Percentiles rank a stretch among this genome's conserved stretches.
phyloP scores from a whole-genome alignment of 139 green algal genomes.

The Chara braunii region DNA sequence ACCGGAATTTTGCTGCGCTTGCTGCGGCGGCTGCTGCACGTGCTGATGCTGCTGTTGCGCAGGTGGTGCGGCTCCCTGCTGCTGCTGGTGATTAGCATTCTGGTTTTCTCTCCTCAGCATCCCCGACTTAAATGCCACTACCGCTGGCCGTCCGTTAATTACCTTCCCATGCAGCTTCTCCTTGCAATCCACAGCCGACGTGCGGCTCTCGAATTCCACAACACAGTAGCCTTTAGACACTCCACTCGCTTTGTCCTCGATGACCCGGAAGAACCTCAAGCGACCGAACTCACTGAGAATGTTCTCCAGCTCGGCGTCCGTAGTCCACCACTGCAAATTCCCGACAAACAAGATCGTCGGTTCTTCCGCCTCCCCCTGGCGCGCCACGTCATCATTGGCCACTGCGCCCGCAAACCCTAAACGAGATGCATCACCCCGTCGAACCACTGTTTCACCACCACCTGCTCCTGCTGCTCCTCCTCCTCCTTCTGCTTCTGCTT shows the following conservation, averaged over 20 bases:
- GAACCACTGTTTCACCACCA: too few species aligned
- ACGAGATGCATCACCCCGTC: too few species aligned
- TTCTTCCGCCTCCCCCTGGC: background rate
- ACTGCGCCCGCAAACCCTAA: too few species aligned
- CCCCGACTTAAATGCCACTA: slow-evolving; percentile 35
- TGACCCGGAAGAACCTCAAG: slow-evolving; percentile 59
- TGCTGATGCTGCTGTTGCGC: background rate
- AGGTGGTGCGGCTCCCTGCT: background rate
- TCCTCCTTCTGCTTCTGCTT: too few species aligned
- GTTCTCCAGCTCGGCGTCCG: slow-evolving; percentile 76
- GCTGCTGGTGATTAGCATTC: slow-evolving; percentile 19
- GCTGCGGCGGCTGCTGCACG: background rate
- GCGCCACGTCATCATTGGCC: background rate
- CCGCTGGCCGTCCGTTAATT: slow-evolving; percentile 22
- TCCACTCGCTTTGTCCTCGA: slow-evolving; percentile 73
- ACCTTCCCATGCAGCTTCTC: slow-evolving; percentile 29
- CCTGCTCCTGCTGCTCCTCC: too few species aligned
- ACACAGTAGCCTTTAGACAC: slow-evolving; percentile 69
- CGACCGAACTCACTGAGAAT: slow-evolving; percentile 52
- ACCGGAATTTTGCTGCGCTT: background rate
- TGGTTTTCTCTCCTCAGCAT: too few species aligned
- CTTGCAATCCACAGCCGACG: slow-evolving; percentile 31
- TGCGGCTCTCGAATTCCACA: slow-evolving; percentile 4
- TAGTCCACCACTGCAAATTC: slow-evolving; percentile 89
- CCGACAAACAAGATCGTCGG: slow-evolving; percentile 59